These are phyloP conservation scores for Drosera spatulata DNA, from an alignment of 179 eudicot genomes.

Conservation along the genomic window DNA sequence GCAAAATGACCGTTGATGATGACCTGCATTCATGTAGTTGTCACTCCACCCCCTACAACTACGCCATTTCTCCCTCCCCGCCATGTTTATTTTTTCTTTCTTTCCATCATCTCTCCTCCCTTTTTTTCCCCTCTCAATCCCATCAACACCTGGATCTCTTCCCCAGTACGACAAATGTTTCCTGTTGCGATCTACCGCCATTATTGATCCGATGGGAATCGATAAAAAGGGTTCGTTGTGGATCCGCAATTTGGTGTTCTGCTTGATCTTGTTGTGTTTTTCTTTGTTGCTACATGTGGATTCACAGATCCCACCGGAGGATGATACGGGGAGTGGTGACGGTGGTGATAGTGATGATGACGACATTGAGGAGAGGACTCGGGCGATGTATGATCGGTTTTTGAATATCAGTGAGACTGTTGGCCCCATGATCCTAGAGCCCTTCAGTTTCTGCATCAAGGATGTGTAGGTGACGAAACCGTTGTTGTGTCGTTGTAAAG, in stretches of 20 bases:
- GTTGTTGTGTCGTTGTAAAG: not conserved
- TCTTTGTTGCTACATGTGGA: not conserved
- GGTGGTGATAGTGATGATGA: not conserved
- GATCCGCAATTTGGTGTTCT: not conserved
- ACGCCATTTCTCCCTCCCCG: not conserved
- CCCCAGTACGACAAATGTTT: not conserved
- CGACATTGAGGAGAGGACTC: not conserved
- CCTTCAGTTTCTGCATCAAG: constrained; percentile 19
- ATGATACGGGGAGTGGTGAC: not conserved
- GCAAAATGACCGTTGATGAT: no score
- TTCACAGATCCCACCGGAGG: not conserved
- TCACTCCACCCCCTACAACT: not conserved
- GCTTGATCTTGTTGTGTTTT: not conserved
- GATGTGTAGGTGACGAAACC: constrained; percentile 17
- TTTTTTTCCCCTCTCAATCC: not conserved
- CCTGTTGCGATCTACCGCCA: not conserved
- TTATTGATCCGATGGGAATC: not conserved
- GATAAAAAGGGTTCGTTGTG: not conserved
- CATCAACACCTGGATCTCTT: not conserved
- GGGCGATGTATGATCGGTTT: constrained; percentile 9
- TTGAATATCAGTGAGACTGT: constrained; percentile 8
- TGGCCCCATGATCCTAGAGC: constrained; percentile 4
- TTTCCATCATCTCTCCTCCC: not conserved
- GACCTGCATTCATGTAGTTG: no score
- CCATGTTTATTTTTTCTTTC: not conserved